Conservation (phyloP, 495 filamentous ascomycete species). For the Chaetomium cochliodes region DNA sequence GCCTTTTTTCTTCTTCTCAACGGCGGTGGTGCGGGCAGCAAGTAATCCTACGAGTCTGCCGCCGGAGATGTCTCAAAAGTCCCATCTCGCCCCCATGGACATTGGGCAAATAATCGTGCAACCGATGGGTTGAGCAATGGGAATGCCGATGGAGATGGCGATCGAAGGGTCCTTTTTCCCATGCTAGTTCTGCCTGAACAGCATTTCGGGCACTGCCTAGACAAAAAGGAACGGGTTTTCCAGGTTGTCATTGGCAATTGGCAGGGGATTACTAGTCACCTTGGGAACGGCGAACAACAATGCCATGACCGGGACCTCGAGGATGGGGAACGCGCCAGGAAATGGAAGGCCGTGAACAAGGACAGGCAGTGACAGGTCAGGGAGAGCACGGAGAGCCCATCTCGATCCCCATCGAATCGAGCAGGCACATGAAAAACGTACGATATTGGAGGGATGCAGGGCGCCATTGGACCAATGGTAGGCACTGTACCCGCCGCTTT, state of each 20-base stretch:
- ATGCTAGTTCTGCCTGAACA: not conserved
- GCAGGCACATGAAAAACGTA: slow-evolving; percentile 38
- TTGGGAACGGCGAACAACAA: not conserved
- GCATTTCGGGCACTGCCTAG: not conserved
- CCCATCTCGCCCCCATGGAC: slow-evolving; percentile 10
- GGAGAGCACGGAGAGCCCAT: too few relatives aligned
- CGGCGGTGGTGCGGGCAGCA: not conserved
- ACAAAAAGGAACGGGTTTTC: not conserved
- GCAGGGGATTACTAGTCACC: too few relatives aligned
- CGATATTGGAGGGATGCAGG: slow-evolving; percentile 27
- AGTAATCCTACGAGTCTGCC: not conserved
- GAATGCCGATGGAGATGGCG: slow-evolving; percentile 1
- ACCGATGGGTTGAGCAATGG: not conserved
- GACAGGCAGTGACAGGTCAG: slow-evolving; percentile 13
- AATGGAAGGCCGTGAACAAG: not conserved
- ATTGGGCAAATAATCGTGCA: not conserved
- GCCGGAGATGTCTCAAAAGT: not conserved
- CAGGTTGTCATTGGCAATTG: not conserved
- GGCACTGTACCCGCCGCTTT: slow-evolving; percentile 20
- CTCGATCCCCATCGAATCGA: slow-evolving; percentile 40
- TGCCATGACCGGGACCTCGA: not conserved
- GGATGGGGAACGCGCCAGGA: too few relatives aligned
- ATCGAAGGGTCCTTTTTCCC: not conserved
- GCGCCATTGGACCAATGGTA: slow-evolving; percentile 31
- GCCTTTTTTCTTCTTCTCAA: too few relatives aligned